Base-by-base conservation (phyloP, 176 grass and related monocot genomes). In the Saccharum spontaneum region DNA sequence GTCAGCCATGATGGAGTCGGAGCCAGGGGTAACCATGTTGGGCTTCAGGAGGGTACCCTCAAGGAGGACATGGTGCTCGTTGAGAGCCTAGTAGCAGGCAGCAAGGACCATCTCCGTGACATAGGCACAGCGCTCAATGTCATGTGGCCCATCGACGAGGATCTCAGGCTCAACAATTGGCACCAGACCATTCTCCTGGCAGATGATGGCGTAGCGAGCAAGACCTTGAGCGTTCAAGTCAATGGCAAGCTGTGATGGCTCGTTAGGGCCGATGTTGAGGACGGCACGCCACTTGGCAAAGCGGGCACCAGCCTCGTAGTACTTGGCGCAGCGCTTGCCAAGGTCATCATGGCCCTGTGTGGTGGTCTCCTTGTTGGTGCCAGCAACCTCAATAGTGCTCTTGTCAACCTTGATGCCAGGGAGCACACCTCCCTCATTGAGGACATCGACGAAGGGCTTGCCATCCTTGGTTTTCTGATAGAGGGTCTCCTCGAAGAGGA, bases 1-100 rank as follows among this genome's bases (percentile, higher is more conserved):
- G n/a, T n/a, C n/a, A n/a, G n/a, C n/a, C n/a, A n/a, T n/a, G n/a
- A n/a, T 73, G 34, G 95, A 52, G 4, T 95, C 91, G 0, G 95
- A 98, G 12, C 95, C 95, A 5, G 95, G 95, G 40, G 92, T 95
- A 1, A 95, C 94, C 94, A 95, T 95, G 94, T 95, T 95, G 65
- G 94, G 94, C 90, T 95, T 95, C 23, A 95, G 88, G 62, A 95
- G 94, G 79, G 86, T 15, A 82, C 94, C 94, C 80, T 95, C 90
- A 1, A 95, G 91, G 64, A 95, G 94, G 30, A 95, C 94, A 10
- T 95, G 83, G 38, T 95, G 94, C 72, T 95, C 94, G 0, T 93
- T 95, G 60, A 95, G 83, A 3, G 94, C 94, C 83, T 95, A 93
- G 88, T 95, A 95, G 86, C 94, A 95, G n/a, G 94, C 94, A 79